phyloP scores from a whole-genome alignment of 2,329 filamentous ascomycete genomes.

The Ilyonectria mors-panacis region DNA sequence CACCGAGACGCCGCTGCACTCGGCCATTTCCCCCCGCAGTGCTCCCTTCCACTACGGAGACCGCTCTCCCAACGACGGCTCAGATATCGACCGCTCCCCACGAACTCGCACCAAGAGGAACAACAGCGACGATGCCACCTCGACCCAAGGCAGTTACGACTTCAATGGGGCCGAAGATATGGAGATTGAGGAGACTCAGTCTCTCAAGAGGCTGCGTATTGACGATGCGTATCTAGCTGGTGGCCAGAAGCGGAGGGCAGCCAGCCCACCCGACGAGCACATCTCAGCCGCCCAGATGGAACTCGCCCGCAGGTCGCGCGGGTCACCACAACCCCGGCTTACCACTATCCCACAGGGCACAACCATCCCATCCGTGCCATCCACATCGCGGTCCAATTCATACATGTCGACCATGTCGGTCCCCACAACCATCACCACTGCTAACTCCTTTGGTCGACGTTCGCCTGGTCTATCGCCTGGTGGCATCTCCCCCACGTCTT shows the following conservation, averaged over 20 bases:
- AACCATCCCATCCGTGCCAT: slow-evolving; percentile 62
- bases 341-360: slow-evolving; percentile 61
- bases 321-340: slow-evolving; percentile 67
- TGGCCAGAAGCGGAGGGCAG: slow-evolving; percentile 70
- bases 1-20: slow-evolving; percentile 63
- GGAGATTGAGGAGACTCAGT: slow-evolving; percentile 67
- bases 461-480: slow-evolving; percentile 64
- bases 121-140: slow-evolving; percentile 68
- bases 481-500: slow-evolving; percentile 66
- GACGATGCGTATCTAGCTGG: slow-evolving; percentile 60
- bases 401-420: slow-evolving; percentile 64
- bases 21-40: slow-evolving; percentile 63
- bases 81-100: slow-evolving; percentile 65
- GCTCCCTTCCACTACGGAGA: slow-evolving; percentile 59
- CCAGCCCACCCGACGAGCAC: slow-evolving; percentile 67
- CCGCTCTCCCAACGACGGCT: slow-evolving; percentile 60
- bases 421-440: slow-evolving; percentile 59
- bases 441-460: slow-evolving; percentile 62
- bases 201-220: slow-evolving; percentile 65
- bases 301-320: slow-evolving; percentile 64
- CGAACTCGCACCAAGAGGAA: slow-evolving; percentile 62
- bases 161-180: slow-evolving; percentile 58
- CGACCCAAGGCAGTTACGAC: slow-evolving; percentile 62
- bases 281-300: slow-evolving; percentile 59
- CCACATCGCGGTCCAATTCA: slow-evolving; percentile 62